Base-by-base conservation (phyloP, 441 rosid species). In the Mallotus japonicus region DNA sequence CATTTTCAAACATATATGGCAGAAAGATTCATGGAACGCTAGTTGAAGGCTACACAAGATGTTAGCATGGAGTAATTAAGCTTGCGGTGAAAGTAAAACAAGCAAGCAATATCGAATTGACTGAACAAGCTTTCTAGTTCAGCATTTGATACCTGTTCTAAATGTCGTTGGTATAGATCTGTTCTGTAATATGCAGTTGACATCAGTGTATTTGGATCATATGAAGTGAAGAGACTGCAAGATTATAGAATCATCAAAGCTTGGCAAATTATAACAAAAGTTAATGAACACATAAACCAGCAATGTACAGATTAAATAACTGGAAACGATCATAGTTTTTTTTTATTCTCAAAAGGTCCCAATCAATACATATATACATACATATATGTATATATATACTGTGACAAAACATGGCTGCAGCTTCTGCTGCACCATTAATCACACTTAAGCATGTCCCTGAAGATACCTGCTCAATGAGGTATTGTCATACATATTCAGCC, bases 401-500 rank as follows among this genome's bases (percentile, higher is more conserved):
- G 32, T 28, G 47, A 19, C n/a, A 4, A 2, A 54, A 14, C 44
- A 50, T 19, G 58, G 51, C 8, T 14, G 16, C 5, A 40, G 24
- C 17, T 14, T 10, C 5, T 22, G 24, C 17, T 15, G 28, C 62
- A 72, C 57, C 32, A 51, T 14, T 47, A 65, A 55, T 19, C n/a
- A 15, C 16, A 64, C 56, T 4, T 37, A 4, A 37, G 6, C 40
- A 4, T 4, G 6, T 4, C 40, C 40, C 40, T 56, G 55, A 47
- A 50, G 46, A 40, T 87, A 93, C 98, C 97, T 93, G 94, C 81
- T 86, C 83, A 95, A 80, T 78, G 99, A 92, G 67, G 93, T 95
- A 81, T 90, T 92, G 84, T 84, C 94, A 62, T 93, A 91, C 68
- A 95, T 93, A 80, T 85, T 89, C 84, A 93, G 85, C 84, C 85